Evolutionary conservation across 2,329 filamentous ascomycete species (phyloP).

Genomic region (Cercospora brassicicola): DNA sequence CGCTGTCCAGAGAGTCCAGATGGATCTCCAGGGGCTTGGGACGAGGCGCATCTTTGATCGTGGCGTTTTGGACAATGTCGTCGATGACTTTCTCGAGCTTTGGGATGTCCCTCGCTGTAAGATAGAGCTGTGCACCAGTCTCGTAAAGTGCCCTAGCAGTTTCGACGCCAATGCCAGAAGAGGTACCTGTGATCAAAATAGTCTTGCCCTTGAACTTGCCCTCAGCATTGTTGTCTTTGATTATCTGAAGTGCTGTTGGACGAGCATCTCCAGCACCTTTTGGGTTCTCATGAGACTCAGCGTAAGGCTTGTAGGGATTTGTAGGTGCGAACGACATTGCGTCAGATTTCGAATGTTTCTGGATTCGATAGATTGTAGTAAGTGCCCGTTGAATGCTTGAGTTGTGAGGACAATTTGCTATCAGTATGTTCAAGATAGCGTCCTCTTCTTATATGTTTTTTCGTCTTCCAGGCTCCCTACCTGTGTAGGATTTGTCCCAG

Average conservation of each 20-base stretch:
- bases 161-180: constrained; percentile 49
- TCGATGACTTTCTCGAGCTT: constrained; percentile 42
- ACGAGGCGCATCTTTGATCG: constrained; percentile 23
- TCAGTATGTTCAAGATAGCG: background rate
- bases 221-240: constrained; percentile 34
- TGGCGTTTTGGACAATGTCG: constrained; percentile 30
- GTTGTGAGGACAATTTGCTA: background rate
- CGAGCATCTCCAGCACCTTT: constrained; percentile 33
- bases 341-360: background rate
- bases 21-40: constrained; percentile 34
- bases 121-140: constrained; percentile 50
- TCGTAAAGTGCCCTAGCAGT: constrained; percentile 48
- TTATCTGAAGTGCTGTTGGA: constrained; percentile 34
- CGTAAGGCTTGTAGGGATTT: constrained; percentile 33
- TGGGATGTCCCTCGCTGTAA: constrained; percentile 46
- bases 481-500: background rate
- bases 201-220: constrained; percentile 42
- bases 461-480: background rate
- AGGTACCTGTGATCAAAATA: constrained; percentile 49
- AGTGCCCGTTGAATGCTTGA: background rate
- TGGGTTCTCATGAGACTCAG: constrained; percentile 23
- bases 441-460: background rate
- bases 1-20: too few relatives aligned
- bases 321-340: constrained; percentile 30
- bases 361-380: background rate